These are phyloP conservation scores for Penicillium sp. DNA, from an alignment of 2,329 filamentous ascomycete species.

Conservation along the genomic window DNA sequence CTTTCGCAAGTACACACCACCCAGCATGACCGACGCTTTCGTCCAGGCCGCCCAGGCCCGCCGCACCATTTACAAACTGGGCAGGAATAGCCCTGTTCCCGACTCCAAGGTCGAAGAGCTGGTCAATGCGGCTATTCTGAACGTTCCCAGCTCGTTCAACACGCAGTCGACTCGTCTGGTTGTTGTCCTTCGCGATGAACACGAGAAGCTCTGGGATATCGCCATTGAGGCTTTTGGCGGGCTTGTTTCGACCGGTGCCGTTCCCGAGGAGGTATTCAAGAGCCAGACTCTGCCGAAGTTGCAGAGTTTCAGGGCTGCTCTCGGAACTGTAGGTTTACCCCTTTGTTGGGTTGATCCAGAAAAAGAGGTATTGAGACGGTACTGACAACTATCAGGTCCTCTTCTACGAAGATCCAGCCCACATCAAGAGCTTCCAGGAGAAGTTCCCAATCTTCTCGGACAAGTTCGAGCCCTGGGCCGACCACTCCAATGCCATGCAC, in stretches of 20 bases:
- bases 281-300: constrained; percentile 46
- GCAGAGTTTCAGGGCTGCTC: constrained; percentile 64
- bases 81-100: constrained; percentile 33
- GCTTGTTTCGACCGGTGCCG: constrained; percentile 59
- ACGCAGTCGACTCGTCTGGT: constrained; percentile 77
- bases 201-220: constrained; percentile 84
- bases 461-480: constrained; percentile 73
- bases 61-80: constrained; percentile 39
- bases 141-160: constrained; percentile 84
- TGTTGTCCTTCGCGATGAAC: constrained; percentile 75
- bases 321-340: constrained; percentile 66
- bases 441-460: constrained; percentile 73
- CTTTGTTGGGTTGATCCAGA: too few relatives aligned
- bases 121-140: constrained; percentile 54
- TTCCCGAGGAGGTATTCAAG: constrained; percentile 57
- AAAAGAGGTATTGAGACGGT: too few relatives aligned
- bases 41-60: constrained; percentile 34
- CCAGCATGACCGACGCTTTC: constrained; percentile 25
- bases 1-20: background rate
- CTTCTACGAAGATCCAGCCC: constrained; percentile 77
- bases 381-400: constrained; percentile 52
- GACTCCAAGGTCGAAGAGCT: constrained; percentile 39
- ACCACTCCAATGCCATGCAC: constrained; percentile 77
- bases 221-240: constrained; percentile 63
- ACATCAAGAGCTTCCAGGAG: constrained; percentile 64